A percentile compares a stretch with the other conserved stretches of the same genome.
Evolutionary conservation across 140 eudicot genomes (phyloP).

Genomic region (Anethum foeniculum): DNA sequence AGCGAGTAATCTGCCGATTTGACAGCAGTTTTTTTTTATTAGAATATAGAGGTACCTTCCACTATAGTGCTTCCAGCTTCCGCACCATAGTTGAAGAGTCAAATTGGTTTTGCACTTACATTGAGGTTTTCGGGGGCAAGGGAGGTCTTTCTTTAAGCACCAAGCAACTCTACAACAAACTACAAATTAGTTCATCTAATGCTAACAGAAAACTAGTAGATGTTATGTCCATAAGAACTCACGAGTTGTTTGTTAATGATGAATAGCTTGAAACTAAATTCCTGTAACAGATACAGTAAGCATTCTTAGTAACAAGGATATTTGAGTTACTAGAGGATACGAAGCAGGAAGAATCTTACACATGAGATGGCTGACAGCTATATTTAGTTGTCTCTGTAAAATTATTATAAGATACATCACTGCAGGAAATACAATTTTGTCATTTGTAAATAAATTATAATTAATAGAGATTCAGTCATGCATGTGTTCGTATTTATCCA

Average conservation of each 20-base stretch:
- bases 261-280: slow-evolving; percentile 32
- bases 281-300: slow-evolving; percentile 16
- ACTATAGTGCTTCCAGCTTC: no score
- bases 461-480: not conserved
- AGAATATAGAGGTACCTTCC: not conserved
- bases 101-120: not conserved
- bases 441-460: not conserved
- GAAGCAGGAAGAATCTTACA: slow-evolving; percentile 22
- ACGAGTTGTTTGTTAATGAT: slow-evolving; percentile 24
- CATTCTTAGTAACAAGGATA: not conserved
- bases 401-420: slow-evolving; percentile 43
- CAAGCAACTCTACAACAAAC: not conserved
- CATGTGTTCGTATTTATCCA: not conserved
- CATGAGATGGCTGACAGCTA: slow-evolving; percentile 21
- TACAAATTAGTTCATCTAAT: not conserved
- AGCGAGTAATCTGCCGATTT: not conserved
- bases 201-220: not conserved
- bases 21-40: not conserved
- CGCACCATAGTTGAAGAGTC: not conserved
- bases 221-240: slow-evolving; percentile 7
- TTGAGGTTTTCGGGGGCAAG: not conserved
- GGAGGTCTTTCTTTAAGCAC: slow-evolving; percentile 5
- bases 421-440: slow-evolving; percentile 11
- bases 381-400: slow-evolving; percentile 18
- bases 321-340: not conserved